Evolutionary conservation across 495 filamentous ascomycete genomes (phyloP), one percentile per base, ranked within the genome.

Genomic region (Neurospora sp.): DNA sequence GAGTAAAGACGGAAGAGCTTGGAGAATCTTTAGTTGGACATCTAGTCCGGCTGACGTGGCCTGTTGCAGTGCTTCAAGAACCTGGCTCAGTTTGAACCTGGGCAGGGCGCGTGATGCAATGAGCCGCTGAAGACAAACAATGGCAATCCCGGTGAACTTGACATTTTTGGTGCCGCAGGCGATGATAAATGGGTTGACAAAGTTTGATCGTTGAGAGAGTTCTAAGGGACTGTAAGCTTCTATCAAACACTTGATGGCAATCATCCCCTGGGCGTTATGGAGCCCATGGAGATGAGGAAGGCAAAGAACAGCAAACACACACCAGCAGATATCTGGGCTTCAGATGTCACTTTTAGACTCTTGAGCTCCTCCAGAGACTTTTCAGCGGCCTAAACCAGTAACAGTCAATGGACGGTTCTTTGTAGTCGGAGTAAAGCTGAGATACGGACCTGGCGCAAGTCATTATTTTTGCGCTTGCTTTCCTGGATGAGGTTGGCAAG

Each of bases 11-110:
- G 96, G 96, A 39, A 99, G 84, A 0, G 94, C 92, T 79, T 99
- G 96, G 21, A 99, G 85, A 38, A 98, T 96, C 82, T 98, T 99
- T 70, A 99, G 88, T 77, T 99, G 96, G 3, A 98, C 91, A 80
- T 99, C 96, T 69, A 96, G 88, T 39, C 91, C 94, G 87, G 82
- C 77, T 34, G 77, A 82, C 4, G 92, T 91, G 70, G 92, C 93
- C 78, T 98, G 94, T 77, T 90, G 90, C 74, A 99, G 85, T 1
- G 94, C 94, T 70, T 94, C 91, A 15, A 99, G 85, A 37, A 97
- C 92, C 76, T 96, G 94, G 77, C 89, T 90, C 70, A 99, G 82
- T 72, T 92, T 84, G 9, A 87, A 84, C 73, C 87, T 89, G 7
- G 96, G 91, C 70, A 98, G 82, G 10, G 90, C 93, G 73, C 89